phyloP scores from a whole-genome alignment of 331 rosid genomes.

The Spiraea crenata region DNA sequence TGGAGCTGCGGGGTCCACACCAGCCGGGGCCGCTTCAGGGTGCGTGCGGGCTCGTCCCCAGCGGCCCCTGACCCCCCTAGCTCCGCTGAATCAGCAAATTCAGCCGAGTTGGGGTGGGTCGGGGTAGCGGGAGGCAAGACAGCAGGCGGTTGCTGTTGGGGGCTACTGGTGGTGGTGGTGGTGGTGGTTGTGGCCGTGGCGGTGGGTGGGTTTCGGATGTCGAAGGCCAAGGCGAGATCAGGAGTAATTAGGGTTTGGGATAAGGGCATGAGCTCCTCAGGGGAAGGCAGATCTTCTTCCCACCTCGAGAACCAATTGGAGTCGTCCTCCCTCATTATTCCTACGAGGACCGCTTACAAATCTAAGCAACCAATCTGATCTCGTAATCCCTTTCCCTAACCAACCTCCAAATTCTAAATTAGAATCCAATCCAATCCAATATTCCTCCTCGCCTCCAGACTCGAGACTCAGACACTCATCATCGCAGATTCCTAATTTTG shows the following conservation, averaged over 20 bases:
- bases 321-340: slow-evolving; percentile 82
- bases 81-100: slow-evolving; percentile 81
- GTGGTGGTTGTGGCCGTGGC: slow-evolving; percentile 15
- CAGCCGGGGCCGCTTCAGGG: slow-evolving; percentile 88
- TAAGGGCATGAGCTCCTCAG: slow-evolving; percentile 79
- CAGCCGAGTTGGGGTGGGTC: slow-evolving; percentile 68
- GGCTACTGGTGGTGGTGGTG: slow-evolving; percentile 30
- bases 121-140: slow-evolving; percentile 44
- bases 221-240: slow-evolving; percentile 95
- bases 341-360: not conserved
- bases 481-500: no score
- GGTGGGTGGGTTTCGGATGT: slow-evolving; percentile 53
- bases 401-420: no score
- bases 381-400: no score
- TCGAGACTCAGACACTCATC: no score
- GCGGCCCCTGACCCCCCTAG: slow-evolving; percentile 79
- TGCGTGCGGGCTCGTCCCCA: slow-evolving; percentile 85
- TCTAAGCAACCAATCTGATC: not conserved
- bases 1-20: slow-evolving; percentile 99
- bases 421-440: no score
- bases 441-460: no score
- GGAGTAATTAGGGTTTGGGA: slow-evolving; percentile 96
- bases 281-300: slow-evolving; percentile 87
- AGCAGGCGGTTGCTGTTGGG: slow-evolving; percentile 31
- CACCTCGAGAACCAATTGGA: slow-evolving; percentile 86